These are phyloP conservation scores for Arxiozyma telluris DNA, from an alignment of 1,139 yeast species.

Conservation along the genomic window DNA sequence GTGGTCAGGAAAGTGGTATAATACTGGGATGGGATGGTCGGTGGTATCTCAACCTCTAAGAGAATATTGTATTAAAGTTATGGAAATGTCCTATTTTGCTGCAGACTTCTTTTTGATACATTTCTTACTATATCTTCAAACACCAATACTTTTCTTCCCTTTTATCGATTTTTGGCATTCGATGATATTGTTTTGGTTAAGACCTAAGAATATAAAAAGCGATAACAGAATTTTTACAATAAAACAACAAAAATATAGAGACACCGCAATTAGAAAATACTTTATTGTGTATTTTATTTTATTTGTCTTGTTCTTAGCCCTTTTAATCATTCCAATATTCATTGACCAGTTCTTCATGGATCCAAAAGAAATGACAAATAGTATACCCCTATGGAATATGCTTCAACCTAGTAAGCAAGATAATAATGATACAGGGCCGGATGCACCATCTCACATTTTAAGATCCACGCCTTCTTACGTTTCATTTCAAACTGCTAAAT, in stretches of 20 bases:
- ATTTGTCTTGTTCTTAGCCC: constrained; percentile 32
- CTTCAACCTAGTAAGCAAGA: constrained; percentile 50
- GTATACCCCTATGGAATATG: constrained; percentile 31
- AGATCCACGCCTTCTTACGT: constrained; percentile 25
- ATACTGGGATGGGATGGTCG: constrained; percentile 50
- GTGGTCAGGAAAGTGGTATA: constrained; percentile 82
- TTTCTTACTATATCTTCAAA: constrained; percentile 46
- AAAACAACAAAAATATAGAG: constrained; percentile 33
- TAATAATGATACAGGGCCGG: constrained; percentile 54
- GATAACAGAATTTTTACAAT: constrained; percentile 37
- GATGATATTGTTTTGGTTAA: constrained; percentile 70
- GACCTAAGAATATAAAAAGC: constrained; percentile 47
- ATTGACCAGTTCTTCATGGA: constrained; percentile 23
- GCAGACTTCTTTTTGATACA: constrained; percentile 69
- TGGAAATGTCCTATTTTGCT: constrained; percentile 62
- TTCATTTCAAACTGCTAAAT: constrained; percentile 20
- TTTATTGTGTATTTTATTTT: constrained; percentile 38
- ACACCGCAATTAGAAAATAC: constrained; percentile 34
- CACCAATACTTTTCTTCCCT: constrained; percentile 61
- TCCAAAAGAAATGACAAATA: constrained; percentile 14
- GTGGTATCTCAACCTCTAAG: constrained; percentile 57
- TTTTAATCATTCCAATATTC: constrained; percentile 39
- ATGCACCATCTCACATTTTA: constrained; percentile 26
- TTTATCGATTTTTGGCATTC: constrained; percentile 72
- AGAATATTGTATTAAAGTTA: constrained; percentile 57